Percentiles rank a stretch among this genome's conserved stretches.
Evolutionary conservation across 2,329 filamentous ascomycete genomes (phyloP).

Genomic region (Ampelomyces quisqualis): DNA sequence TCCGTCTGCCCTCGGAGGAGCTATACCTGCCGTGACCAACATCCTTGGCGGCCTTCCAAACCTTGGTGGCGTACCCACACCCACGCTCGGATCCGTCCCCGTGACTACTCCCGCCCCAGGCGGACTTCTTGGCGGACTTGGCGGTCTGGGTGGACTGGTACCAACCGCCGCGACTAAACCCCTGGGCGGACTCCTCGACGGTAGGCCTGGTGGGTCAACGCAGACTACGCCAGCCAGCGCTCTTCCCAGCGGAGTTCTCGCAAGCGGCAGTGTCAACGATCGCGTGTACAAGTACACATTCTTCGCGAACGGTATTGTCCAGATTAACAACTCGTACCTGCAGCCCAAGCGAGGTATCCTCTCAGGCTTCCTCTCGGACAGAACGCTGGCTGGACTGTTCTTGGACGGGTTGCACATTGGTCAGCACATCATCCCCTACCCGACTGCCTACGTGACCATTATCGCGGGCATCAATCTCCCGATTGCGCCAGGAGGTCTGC

Average conservation of each 20-base stretch:
- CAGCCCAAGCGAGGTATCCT: conserved; percentile 12
- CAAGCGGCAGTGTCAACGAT: conserved; percentile 13
- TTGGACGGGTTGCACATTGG: conserved; percentile 20
- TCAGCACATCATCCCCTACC: conserved; percentile 16
- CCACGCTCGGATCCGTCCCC: not conserved
- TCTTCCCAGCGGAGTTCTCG: conserved; percentile 7
- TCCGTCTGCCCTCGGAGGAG: not conserved
- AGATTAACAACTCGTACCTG: conserved; percentile 17
- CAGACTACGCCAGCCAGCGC: not conserved
- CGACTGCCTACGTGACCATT: conserved; percentile 4
- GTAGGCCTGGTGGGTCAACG: not conserved
- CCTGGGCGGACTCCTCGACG: not conserved
- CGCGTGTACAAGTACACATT: conserved; percentile 15
- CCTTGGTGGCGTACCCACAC: not conserved
- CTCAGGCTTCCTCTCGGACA: conserved; percentile 12
- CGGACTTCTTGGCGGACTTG: not conserved
- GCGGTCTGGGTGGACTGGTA: not conserved
- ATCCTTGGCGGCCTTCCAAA: not conserved
- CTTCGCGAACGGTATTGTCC: conserved; percentile 15
- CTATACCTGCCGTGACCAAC: not conserved
- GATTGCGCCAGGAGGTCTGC: not conserved
- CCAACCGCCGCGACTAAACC: not conserved
- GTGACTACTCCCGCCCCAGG: not conserved
- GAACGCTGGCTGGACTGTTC: conserved; percentile 15
- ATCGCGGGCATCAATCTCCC: conserved; percentile 1